Evolutionary conservation across 441 rosid species (phyloP).

Genomic region (Adansonia grandidieri): DNA sequence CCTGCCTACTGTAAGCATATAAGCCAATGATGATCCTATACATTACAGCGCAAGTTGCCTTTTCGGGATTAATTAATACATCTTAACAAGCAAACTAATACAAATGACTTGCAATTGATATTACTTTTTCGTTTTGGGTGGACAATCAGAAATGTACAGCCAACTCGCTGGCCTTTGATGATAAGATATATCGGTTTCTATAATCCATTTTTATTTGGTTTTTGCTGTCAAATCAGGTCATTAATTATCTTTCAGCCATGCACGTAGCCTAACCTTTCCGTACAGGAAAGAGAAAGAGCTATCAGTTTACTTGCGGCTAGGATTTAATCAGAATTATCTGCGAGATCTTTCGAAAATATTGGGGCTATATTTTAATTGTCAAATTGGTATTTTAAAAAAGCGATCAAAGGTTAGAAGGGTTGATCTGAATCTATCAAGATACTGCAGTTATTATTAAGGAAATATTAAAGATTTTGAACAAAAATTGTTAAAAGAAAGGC

Average conservation of each 20-base stretch:
- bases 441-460: not conserved
- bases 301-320: not conserved
- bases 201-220: not conserved
- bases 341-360: not conserved
- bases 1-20: too few relatives aligned
- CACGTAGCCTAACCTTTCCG: not conserved
- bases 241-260: not conserved
- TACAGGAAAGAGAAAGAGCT: not conserved
- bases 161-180: too few relatives aligned
- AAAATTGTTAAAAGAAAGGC: not conserved
- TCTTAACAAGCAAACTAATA: too few relatives aligned
- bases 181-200: not conserved
- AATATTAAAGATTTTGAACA: not conserved
- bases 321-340: not conserved
- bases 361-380: not conserved
- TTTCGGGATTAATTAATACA: too few relatives aligned
- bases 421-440: constrained; percentile 9
- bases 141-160: too few relatives aligned
- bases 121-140: too few relatives aligned
- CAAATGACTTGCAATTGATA: too few relatives aligned
- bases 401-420: not conserved
- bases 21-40: too few relatives aligned
- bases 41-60: too few relatives aligned
- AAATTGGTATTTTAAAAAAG: not conserved
- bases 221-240: not conserved